Evolutionary conservation across 192 early-diverging fungal genomes (phyloP).

Genomic region (Gamsiella multidivaricata): DNA sequence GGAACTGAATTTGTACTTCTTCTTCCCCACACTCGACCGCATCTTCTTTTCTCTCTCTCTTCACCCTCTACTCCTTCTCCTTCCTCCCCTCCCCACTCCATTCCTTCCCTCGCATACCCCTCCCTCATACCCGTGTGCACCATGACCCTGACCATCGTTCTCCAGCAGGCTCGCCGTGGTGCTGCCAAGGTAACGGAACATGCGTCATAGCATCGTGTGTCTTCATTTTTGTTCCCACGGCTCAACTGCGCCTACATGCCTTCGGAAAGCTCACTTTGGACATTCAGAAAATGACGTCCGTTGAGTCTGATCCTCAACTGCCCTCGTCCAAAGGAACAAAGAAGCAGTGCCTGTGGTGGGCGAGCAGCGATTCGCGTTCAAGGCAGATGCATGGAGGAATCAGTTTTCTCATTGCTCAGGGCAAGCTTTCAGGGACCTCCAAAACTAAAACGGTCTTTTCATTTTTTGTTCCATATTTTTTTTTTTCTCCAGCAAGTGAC

Average conservation of each 20-base stretch:
- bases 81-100: not conserved
- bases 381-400: no score
- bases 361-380: no score
- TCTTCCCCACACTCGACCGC: not conserved
- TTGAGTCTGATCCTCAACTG: no score
- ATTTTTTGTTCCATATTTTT: not conserved
- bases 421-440: no score
- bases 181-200: slow-evolving; percentile 29
- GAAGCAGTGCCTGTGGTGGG: no score
- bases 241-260: not conserved
- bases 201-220: not conserved
- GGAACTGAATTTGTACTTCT: no score
- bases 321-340: no score
- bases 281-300: not conserved
- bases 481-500: slow-evolving; percentile 23
- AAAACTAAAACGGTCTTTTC: no score
- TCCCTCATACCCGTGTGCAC: slow-evolving; percentile 5
- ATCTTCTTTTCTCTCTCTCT: not conserved
- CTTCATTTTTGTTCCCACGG: slow-evolving; percentile 18
- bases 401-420: no score
- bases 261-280: no score
- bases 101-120: not conserved
- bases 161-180: slow-evolving; percentile 39
- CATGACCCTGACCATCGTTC: slow-evolving; percentile 47
- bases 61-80: not conserved